Evolutionary conservation across 2,329 filamentous ascomycete species (phyloP), one percentile per base, ranked within the genome.

Genomic region (Aplosporella prunicola): DNA sequence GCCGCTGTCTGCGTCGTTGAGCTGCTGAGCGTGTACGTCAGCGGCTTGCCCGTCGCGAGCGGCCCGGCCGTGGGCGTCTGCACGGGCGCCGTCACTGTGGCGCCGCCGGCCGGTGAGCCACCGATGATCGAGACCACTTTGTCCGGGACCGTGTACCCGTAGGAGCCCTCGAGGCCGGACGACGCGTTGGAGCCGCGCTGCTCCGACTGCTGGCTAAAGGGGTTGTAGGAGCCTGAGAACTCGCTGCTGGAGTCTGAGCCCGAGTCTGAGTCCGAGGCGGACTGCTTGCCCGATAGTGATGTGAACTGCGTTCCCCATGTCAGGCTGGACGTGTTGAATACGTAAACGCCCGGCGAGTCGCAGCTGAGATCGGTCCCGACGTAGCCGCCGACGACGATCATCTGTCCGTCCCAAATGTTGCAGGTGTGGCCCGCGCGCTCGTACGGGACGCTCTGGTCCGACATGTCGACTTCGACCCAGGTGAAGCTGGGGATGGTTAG

Each of bases 401-500:
- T 87, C 56, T 89, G 84, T 41, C 80, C 78, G 11, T 86, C 80
- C 60, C 85, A 89, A 48, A 74, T 73, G 47, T 87, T 75, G 58
- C 84, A 91, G 24, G 77, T 76, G 54, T 89, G 83, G 0, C 83
- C 83, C 1, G 78, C 74, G 37, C 85, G 73, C 3, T 67, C 80
- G 6, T 71, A 60, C 58, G 81, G 53, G 5, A 64, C 36, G 36
- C 49, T 45, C 53, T 74, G 54, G 1, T 60, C 58, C 4, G 58
- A 53, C 32, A 66, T 66, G 43, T 80, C 66, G 16, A 82, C 78
- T 50, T 76, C 63, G 36, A 80, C 80, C 85, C 85, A 91, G 4
- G 75, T 83, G 54, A 93, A 93, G 0, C 79, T 80, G 0, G 85
- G 85, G 5, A 93, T 62, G 0, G 82, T 84, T 9, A 91, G 64